Conservation (phyloP, 129 eudicot genomes). For the Pulicaria dysenterica region DNA sequence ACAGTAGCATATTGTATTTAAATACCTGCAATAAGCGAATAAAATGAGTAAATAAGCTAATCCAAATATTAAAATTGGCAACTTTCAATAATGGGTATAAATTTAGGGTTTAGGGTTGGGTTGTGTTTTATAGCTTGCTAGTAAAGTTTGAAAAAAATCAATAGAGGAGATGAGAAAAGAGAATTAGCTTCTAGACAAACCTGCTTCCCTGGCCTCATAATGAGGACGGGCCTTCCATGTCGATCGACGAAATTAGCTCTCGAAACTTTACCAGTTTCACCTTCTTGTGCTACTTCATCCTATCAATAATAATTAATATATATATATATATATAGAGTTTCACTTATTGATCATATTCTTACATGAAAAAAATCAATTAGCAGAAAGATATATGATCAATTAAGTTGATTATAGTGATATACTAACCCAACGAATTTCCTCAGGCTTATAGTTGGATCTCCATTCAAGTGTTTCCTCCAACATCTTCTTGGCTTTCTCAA, state of each 20-base stretch:
- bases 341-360: neutral
- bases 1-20: too few species aligned
- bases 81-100: too few species aligned
- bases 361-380: neutral
- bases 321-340: neutral
- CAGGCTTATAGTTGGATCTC: slow-evolving; percentile 78
- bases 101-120: too few species aligned
- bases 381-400: neutral
- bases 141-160: too few species aligned
- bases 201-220: slow-evolving; percentile 98
- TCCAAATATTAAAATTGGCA: too few species aligned
- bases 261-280: slow-evolving; percentile 85
- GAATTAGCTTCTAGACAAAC: slow-evolving; percentile 23
- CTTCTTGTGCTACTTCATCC: slow-evolving; percentile 89
- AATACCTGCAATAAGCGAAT: neutral
- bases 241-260: slow-evolving; percentile 80
- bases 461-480: slow-evolving; percentile 72
- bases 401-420: neutral
- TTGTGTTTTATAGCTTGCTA: too few species aligned
- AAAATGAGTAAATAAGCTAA: neutral
- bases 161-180: too few species aligned
- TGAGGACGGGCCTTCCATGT: slow-evolving; percentile 68
- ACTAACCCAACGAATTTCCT: slow-evolving; percentile 89
- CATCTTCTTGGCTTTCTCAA: slow-evolving; percentile 73
- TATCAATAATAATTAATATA: slow-evolving; percentile 15